Conservation (phyloP, 2,329 filamentous ascomycete species). For the Arthroderma uncinatum region DNA sequence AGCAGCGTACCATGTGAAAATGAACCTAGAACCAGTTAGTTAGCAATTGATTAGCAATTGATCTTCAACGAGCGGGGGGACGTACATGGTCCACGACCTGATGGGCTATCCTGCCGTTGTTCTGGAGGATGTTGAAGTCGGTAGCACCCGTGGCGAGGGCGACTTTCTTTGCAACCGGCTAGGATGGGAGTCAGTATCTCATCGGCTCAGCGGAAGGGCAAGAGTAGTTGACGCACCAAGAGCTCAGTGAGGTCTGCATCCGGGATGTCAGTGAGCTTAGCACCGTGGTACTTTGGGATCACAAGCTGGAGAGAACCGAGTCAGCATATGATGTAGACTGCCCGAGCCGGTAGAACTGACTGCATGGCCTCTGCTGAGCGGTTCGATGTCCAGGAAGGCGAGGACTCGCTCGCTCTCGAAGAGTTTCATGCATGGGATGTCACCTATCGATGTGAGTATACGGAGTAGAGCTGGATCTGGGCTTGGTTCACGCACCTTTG, state of each 20-base stretch:
- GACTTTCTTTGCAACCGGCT: constrained; percentile 79
- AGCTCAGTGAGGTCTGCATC: constrained; percentile 78
- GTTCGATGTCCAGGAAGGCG: constrained; percentile 93
- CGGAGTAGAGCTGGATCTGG: not conserved
- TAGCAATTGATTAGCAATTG: not conserved
- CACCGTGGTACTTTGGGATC: constrained; percentile 90
- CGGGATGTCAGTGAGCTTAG: constrained; percentile 82
- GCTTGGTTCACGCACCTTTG: constrained; percentile 51
- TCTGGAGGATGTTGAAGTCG: constrained; percentile 92
- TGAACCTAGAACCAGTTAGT: constrained; percentile 51
- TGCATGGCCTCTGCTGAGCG: constrained; percentile 76
- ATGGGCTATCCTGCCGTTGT: constrained; percentile 85
- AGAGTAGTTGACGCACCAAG: constrained; percentile 46
- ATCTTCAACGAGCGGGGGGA: constrained; percentile 6
- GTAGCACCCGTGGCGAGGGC: constrained; percentile 61
- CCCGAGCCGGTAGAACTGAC: constrained; percentile 42
- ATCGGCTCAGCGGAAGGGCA: too few relatives aligned
- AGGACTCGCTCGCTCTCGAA: constrained; percentile 88
- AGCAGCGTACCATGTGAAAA: constrained; percentile 67
- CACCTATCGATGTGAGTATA: constrained; percentile 47
- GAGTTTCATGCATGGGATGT: constrained; percentile 94
- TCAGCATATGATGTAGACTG: not conserved
- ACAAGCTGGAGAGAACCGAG: constrained; percentile 54
- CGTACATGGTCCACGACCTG: constrained; percentile 84
- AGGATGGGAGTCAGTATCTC: not conserved